Conservation (phyloP, 805 yeast genomes). For the Komagataella kurtzmanii region DNA sequence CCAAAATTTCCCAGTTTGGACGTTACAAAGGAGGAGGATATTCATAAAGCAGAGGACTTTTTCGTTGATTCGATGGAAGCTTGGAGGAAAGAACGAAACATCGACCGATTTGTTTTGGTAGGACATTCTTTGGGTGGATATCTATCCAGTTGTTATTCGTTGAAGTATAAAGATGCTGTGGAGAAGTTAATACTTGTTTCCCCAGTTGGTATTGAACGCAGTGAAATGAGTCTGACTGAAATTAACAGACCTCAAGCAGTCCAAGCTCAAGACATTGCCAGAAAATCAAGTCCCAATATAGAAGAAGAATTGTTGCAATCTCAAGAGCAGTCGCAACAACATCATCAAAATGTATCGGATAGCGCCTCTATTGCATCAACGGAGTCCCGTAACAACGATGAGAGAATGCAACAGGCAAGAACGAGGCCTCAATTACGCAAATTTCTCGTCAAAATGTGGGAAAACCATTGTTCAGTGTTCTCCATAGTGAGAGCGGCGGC, state of each 20-base stretch:
- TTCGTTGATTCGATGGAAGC: constrained; percentile 45
- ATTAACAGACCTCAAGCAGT: constrained; percentile 2
- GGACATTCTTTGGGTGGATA: constrained; percentile 80
- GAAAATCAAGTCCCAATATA: constrained; percentile 16
- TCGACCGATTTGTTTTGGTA: constrained; percentile 43
- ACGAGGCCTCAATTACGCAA: constrained; percentile 21
- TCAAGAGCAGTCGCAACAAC: constrained; percentile 3
- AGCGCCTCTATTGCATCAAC: constrained; percentile 6
- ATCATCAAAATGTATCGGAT: constrained; percentile 1
- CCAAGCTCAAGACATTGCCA: constrained; percentile 8
- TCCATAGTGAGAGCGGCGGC: constrained; percentile 34
- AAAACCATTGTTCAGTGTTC: constrained; percentile 40
- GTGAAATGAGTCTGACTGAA: constrained; percentile 28
- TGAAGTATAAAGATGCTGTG: constrained; percentile 29
- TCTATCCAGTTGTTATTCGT: constrained; percentile 50
- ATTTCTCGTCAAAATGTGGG: constrained; percentile 34
- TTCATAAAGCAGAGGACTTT: constrained; percentile 37
- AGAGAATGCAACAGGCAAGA: constrained; percentile 13
- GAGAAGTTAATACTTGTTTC: constrained; percentile 49
- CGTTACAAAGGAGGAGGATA: constrained; percentile 21
- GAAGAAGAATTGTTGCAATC: constrained; percentile 16
- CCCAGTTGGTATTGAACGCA: constrained; percentile 70
- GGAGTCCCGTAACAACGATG: constrained; percentile 7
- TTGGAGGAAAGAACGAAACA: constrained; percentile 41
- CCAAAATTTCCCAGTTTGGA: constrained; percentile 22